A percentile compares a stretch with the other conserved stretches of the same genome.
Conservation (phyloP, 2,329 filamentous ascomycete genomes). For the Penicillium sp. region DNA sequence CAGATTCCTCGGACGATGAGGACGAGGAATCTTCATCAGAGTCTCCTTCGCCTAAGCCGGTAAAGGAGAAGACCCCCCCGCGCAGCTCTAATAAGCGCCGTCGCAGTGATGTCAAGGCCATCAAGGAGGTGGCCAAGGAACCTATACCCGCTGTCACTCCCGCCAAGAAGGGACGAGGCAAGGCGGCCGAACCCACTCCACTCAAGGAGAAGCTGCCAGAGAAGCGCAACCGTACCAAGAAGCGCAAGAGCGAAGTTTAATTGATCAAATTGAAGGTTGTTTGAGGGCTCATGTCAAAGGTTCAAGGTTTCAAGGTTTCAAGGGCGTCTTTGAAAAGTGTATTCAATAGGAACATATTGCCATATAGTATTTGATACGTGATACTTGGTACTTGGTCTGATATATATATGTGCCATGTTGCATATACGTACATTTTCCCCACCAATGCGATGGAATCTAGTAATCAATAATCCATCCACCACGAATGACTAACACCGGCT, state of each 20-base stretch:
- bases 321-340: neutral
- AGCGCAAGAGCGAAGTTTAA: conserved; percentile 47
- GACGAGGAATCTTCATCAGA: conserved; percentile 23
- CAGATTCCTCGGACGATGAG: conserved; percentile 20
- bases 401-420: neutral
- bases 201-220: conserved; percentile 35
- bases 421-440: neutral
- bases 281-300: no score
- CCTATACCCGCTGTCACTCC: conserved; percentile 22
- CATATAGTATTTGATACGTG: no score
- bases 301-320: no score
- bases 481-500: conserved; percentile 21
- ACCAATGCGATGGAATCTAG: neutral
- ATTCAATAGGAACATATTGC: neutral
- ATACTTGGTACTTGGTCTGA: no score
- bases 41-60: conserved; percentile 34
- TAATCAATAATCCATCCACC: neutral
- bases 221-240: conserved; percentile 43
- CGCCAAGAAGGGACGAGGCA: conserved; percentile 11
- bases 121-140: conserved; percentile 34
- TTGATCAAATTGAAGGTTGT: conserved; percentile 2
- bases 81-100: conserved; percentile 44
- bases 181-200: conserved; percentile 14
- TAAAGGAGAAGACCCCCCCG: conserved; percentile 44
- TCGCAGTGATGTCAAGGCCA: conserved; percentile 39